A percentile compares a stretch with the other conserved stretches of the same genome.
These are phyloP conservation scores for Cystobasidium onofrii DNA, from an alignment of 768 basidiomycete genomes.

Conservation along the genomic window DNA sequence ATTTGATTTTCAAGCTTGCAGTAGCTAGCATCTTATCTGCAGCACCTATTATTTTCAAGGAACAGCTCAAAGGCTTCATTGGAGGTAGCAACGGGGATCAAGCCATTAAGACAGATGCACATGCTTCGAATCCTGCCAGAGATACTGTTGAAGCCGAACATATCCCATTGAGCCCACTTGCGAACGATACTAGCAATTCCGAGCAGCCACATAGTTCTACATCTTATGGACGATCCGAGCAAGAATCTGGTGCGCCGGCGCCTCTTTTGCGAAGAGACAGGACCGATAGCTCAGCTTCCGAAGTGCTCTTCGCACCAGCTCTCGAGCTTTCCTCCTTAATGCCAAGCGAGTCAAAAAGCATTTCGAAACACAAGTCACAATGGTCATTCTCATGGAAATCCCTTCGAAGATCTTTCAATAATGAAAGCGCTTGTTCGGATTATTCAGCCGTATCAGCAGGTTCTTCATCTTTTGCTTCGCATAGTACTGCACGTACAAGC, in stretches of 20 bases:
- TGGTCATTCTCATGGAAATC: conserved; percentile 16
- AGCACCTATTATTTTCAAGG: conserved; percentile 41
- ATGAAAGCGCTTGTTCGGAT: not conserved
- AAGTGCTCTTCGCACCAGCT: conserved; percentile 6
- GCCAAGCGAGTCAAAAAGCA: not conserved
- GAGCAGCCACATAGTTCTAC: not conserved
- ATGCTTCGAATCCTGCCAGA: not conserved
- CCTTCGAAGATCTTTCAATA: not conserved
- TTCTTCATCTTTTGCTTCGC: not conserved
- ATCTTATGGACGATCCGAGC: not conserved
- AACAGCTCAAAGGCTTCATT: conserved; percentile 34
- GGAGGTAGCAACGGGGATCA: conserved; percentile 19
- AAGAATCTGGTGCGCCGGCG: not conserved
- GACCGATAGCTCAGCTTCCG: conserved; percentile 27
- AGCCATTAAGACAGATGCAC: not conserved
- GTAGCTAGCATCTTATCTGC: conserved; percentile 39
- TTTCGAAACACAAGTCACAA: not conserved
- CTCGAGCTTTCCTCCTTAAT: not conserved
- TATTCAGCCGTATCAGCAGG: not conserved
- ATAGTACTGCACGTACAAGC: not conserved
- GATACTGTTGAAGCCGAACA: not conserved
- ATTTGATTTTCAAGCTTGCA: conserved; percentile 39
- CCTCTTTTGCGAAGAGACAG: conserved; percentile 17
- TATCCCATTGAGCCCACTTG: not conserved
- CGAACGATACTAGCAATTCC: not conserved